A percentile compares a stretch with the other conserved stretches of the same genome.
These are phyloP conservation scores for Gossypium raimondii DNA, from an alignment of 345 rosid genomes.

Conservation along the genomic window DNA sequence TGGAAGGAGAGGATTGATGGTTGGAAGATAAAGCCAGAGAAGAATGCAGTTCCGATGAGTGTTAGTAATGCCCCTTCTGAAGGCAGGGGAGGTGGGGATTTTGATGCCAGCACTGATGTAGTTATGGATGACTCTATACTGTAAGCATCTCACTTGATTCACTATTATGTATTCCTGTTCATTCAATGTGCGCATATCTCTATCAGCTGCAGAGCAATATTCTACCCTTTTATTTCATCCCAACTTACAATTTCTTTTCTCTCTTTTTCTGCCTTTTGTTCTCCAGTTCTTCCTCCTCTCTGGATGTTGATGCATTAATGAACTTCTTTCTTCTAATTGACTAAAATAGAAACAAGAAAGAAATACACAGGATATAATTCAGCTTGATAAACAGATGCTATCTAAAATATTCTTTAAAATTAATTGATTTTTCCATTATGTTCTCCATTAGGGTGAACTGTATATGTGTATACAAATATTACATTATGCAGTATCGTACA, in stretches of 20 bases:
- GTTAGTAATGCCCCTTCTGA: slow-evolving; percentile 81
- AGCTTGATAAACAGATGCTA: background rate
- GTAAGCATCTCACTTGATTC: slow-evolving; percentile 43
- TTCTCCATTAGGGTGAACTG: background rate
- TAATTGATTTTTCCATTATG: background rate
- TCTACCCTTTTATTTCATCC: background rate
- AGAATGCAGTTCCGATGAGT: slow-evolving; percentile 71
- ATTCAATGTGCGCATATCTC: background rate
- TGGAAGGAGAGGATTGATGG: slow-evolving; percentile 97
- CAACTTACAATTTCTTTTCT: background rate
- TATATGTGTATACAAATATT: background rate
- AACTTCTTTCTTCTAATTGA: background rate
- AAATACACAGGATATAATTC: background rate
- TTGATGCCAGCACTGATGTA: slow-evolving; percentile 84
- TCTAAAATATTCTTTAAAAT: background rate
- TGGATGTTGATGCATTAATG: background rate
- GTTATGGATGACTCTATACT: slow-evolving; percentile 83
- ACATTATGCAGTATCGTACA: background rate
- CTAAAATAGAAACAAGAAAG: background rate
- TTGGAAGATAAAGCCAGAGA: slow-evolving; percentile 97
- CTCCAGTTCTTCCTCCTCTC: background rate
- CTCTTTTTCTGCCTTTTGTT: background rate
- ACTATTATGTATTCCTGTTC: slow-evolving; percentile 1
- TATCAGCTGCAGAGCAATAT: background rate
- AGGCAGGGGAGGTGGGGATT: slow-evolving; percentile 80